Evolutionary conservation across 805 yeast species (phyloP).

Genomic region (Saccharomycopsis sp.): DNA sequence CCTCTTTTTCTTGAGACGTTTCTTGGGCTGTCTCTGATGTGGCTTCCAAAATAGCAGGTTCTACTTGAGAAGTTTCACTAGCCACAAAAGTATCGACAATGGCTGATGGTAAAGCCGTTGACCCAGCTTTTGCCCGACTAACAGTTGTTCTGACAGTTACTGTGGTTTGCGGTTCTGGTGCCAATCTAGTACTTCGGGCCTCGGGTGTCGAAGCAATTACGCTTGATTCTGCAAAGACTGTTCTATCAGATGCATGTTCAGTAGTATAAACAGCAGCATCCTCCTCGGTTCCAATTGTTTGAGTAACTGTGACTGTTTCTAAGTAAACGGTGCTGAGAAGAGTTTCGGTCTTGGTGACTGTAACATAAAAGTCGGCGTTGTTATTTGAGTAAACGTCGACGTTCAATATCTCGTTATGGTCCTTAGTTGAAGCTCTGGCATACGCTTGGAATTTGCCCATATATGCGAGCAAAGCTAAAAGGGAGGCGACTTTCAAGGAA

Average conservation of each 20-base stretch:
- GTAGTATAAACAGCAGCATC: background rate
- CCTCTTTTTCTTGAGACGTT: background rate
- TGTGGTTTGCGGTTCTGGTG: background rate
- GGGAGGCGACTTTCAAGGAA: background rate
- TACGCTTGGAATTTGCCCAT: background rate
- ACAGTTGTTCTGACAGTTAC: background rate
- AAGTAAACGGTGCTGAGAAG: background rate
- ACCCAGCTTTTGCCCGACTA: background rate
- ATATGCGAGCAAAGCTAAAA: background rate
- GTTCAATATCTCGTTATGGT: background rate
- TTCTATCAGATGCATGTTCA: background rate
- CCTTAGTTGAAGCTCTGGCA: background rate
- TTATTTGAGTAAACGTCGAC: background rate
- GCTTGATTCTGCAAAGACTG: too few species aligned
- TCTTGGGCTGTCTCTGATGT: background rate
- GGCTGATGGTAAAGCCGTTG: background rate
- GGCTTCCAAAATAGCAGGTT: background rate
- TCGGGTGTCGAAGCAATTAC: background rate
- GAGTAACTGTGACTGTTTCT: background rate
- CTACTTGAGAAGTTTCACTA: background rate
- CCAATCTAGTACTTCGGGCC: background rate
- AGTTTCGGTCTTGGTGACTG: background rate
- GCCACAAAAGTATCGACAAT: background rate
- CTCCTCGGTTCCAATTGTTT: background rate
- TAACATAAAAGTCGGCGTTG: background rate